Conservation (phyloP, 768 basidiomycete species). For the Suillus clintonianus region DNA sequence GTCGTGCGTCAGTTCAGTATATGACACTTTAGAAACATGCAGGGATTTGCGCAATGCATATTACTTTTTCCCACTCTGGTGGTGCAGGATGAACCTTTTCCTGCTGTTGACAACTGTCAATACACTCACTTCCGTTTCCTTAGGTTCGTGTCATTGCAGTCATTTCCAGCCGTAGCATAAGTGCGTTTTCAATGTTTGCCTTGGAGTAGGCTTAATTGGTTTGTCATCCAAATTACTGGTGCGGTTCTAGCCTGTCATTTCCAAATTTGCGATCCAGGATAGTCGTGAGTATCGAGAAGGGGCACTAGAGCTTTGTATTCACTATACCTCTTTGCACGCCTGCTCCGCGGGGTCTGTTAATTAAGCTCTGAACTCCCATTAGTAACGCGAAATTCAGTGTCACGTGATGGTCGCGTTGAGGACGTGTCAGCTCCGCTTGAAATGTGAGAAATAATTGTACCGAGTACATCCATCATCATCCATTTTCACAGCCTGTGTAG, state of each 20-base stretch:
- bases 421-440: constrained; percentile 49
- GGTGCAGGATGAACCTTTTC: background rate
- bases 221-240: background rate
- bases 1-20: background rate
- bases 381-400: constrained; percentile 9
- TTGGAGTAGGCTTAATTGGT: background rate
- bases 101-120: background rate
- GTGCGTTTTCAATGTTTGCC: background rate
- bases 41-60: background rate
- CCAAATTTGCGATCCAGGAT: background rate
- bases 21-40: background rate
- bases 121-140: background rate
- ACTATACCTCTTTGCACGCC: background rate
- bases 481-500: constrained; percentile 19
- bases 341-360: background rate
- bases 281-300: background rate
- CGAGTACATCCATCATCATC: background rate
- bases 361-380: background rate
- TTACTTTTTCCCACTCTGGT: background rate
- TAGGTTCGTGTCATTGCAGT: background rate
- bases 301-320: background rate
- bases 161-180: background rate
- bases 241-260: too few species aligned
- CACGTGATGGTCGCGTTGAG: constrained; percentile 45
- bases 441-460: constrained; percentile 32